A percentile compares a stretch with the other conserved stretches of the same genome.
phyloP scores from a whole-genome alignment of 108 stramenopile genomes.

The Pinguiococcus pyrenoidosus region DNA sequence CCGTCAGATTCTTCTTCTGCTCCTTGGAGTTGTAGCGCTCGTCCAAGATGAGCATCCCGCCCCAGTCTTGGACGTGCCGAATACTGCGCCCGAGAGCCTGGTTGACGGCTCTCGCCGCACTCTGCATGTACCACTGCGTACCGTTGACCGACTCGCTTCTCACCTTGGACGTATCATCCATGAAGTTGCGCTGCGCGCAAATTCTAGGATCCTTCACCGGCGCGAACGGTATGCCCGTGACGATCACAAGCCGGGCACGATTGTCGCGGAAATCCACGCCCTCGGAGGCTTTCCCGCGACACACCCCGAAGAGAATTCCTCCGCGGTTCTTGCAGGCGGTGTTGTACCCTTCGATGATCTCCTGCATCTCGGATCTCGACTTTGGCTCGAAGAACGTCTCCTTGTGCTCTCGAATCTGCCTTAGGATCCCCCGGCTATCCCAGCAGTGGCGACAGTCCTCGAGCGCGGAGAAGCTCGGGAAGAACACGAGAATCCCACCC shows the following conservation, averaged over 20 bases:
- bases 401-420: conserved; percentile 50
- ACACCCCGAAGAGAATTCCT: conserved; percentile 84
- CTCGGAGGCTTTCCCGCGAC: conserved; percentile 69
- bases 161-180: too few species aligned
- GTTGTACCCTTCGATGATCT: conserved; percentile 77
- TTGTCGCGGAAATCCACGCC: conserved; percentile 76
- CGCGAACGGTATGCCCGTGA: conserved; percentile 93
- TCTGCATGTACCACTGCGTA: conserved; percentile 89
- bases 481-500: conserved; percentile 87
- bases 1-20: too few species aligned
- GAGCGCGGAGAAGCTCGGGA: conserved; percentile 76
- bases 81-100: conserved; percentile 95
- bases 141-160: conserved; percentile 48
- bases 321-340: conserved; percentile 48
- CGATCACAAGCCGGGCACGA: conserved; percentile 79
- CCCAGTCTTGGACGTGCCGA: conserved; percentile 90
- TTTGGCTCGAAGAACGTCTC: conserved; percentile 64
- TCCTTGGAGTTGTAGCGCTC: too few species aligned
- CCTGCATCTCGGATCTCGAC: conserved; percentile 55
- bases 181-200: conserved; percentile 76
- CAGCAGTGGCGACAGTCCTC: conserved; percentile 2
- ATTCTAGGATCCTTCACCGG: conserved; percentile 79
- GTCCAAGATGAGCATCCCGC: conserved; percentile 83
- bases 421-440: conserved; percentile 1
- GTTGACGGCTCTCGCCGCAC: conserved; percentile 91